A percentile compares a stretch with the other conserved stretches of the same genome.
phyloP scores from a whole-genome alignment of 2,329 filamentous ascomycete species.

The Pseudogymnoascus verrucosus region DNA sequence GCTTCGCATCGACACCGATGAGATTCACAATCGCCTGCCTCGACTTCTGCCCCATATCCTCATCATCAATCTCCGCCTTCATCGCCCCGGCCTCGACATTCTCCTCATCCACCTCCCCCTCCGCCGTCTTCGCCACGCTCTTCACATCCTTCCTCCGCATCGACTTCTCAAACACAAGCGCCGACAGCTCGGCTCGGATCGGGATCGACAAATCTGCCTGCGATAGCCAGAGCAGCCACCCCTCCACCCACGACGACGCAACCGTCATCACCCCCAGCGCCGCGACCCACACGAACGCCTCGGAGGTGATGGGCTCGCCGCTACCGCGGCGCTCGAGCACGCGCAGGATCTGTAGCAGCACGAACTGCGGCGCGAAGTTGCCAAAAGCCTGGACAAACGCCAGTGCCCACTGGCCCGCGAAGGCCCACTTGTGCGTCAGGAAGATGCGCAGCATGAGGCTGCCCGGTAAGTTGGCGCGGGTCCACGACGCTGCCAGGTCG shows the following conservation, averaged over 20 bases:
- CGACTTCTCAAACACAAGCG: slow-evolving; percentile 68
- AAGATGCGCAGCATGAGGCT: slow-evolving; percentile 55
- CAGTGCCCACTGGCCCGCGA: slow-evolving; percentile 52
- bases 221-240: slow-evolving; percentile 59
- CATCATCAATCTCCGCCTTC: slow-evolving; percentile 27
- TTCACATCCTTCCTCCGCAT: slow-evolving; percentile 73
- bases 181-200: slow-evolving; percentile 60
- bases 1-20: slow-evolving; percentile 66
- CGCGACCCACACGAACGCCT: slow-evolving; percentile 62
- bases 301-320: slow-evolving; percentile 38
- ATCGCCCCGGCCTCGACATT: slow-evolving; percentile 24
- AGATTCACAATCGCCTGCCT: slow-evolving; percentile 69
- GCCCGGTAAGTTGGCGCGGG: slow-evolving; percentile 35
- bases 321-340: slow-evolving; percentile 49
- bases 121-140: slow-evolving; percentile 42
- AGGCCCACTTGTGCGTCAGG: slow-evolving; percentile 45
- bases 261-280: slow-evolving; percentile 54
- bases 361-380: slow-evolving; percentile 64
- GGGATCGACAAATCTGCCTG: slow-evolving; percentile 56
- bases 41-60: slow-evolving; percentile 46
- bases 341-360: slow-evolving; percentile 57
- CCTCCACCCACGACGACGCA: slow-evolving; percentile 47
- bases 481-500: slow-evolving; percentile 44
- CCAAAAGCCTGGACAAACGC: slow-evolving; percentile 36
- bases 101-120: slow-evolving; percentile 24